Conservation (phyloP, 495 filamentous ascomycete genomes). For the Mytilinidion resinicola region DNA sequence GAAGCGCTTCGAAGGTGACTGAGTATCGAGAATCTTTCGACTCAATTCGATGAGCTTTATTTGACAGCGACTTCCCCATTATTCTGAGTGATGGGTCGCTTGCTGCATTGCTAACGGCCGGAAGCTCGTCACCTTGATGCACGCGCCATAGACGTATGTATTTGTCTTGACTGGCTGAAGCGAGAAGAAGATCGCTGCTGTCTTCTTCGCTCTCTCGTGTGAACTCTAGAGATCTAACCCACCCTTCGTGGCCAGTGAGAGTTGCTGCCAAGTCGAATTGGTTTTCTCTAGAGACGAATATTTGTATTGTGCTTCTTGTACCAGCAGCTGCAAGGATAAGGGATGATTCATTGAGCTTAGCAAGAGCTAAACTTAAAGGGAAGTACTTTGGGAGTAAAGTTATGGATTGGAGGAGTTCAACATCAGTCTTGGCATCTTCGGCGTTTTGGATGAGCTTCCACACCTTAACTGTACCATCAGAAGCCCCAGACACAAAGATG, state of each 20-base stretch:
- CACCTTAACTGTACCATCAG: constrained; percentile 76
- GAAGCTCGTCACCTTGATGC: constrained; percentile 60
- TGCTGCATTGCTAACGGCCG: constrained; percentile 33
- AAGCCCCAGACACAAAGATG: constrained; percentile 65
- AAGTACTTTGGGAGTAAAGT: constrained; percentile 69
- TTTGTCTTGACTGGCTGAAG: constrained; percentile 94
- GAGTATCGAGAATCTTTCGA: constrained; percentile 56
- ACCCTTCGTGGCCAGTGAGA: constrained; percentile 87
- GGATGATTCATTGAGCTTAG: constrained; percentile 47
- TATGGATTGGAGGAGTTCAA: constrained; percentile 62
- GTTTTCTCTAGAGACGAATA: constrained; percentile 56
- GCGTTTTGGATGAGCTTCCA: constrained; percentile 54
- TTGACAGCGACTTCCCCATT: constrained; percentile 61
- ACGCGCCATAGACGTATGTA: constrained; percentile 93
- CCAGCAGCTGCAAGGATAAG: constrained; percentile 74
- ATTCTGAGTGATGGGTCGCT: constrained; percentile 52
- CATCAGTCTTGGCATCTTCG: constrained; percentile 30
- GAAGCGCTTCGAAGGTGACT: constrained; percentile 87
- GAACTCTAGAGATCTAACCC: constrained; percentile 82
- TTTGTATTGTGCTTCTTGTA: constrained; percentile 68
- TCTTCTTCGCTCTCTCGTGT: constrained; percentile 51
- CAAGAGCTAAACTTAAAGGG: constrained; percentile 67
- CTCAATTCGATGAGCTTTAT: constrained; percentile 74
- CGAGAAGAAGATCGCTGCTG: constrained; percentile 67
- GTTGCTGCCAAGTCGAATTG: constrained; percentile 70